phyloP scores from a whole-genome alignment of 805 yeast species.

The Schwanniomyces vanrijiae region DNA sequence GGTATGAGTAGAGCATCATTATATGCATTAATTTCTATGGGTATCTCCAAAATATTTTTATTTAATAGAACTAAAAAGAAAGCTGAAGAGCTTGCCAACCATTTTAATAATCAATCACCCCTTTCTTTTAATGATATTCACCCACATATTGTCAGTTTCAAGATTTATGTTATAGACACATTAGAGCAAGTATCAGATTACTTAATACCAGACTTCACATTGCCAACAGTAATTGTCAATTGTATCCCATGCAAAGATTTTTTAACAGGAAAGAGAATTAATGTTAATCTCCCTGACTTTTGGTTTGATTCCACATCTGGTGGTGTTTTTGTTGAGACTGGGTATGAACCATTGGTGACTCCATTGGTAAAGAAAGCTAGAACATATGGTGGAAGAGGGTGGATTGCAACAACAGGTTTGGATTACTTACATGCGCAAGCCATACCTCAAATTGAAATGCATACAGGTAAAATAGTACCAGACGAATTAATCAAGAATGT shows the following conservation, averaged over 20 bases:
- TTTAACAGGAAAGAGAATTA: slow-evolving; percentile 2
- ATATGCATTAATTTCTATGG: slow-evolving; percentile 14
- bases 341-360: slow-evolving; percentile 11
- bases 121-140: neutral
- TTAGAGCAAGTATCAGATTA: neutral
- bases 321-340: slow-evolving; percentile 14
- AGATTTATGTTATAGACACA: neutral
- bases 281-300: slow-evolving; percentile 5
- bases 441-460: slow-evolving; percentile 16
- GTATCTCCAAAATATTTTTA: slow-evolving; percentile 10
- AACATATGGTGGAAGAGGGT: slow-evolving; percentile 8
- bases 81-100: slow-evolving; percentile 8
- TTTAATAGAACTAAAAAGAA: slow-evolving; percentile 9
- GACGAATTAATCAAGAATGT: slow-evolving; percentile 8
- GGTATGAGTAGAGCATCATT: slow-evolving; percentile 16
- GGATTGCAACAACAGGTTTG: slow-evolving; percentile 14
- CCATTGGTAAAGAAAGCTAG: slow-evolving; percentile 6
- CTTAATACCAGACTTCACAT: neutral
- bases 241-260: slow-evolving; percentile 10
- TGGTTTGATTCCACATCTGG: slow-evolving; percentile 15
- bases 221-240: slow-evolving; percentile 10
- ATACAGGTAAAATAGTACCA: slow-evolving; percentile 17
- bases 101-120: slow-evolving; percentile 10
- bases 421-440: slow-evolving; percentile 14
- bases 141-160: neutral